These are phyloP conservation scores for Artemisia annua DNA, from an alignment of 129 eudicot species.

Conservation along the genomic window DNA sequence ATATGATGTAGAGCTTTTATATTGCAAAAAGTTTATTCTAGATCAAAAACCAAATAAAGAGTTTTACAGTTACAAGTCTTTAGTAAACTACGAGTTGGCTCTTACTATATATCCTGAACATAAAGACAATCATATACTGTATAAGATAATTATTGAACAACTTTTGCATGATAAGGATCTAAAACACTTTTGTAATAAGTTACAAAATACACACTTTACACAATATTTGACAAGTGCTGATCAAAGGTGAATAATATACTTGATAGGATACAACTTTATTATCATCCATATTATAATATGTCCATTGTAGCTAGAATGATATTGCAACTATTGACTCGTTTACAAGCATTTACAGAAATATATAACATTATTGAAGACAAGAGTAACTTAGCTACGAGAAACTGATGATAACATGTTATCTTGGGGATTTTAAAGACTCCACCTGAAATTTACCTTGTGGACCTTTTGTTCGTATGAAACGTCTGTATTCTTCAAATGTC, in stretches of 20 bases:
- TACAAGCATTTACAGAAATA: background rate
- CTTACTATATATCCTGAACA: no score
- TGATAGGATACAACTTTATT: slow-evolving; percentile 6
- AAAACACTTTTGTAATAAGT: background rate
- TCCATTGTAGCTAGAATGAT: background rate
- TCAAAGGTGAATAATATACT: background rate
- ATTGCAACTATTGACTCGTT: background rate
- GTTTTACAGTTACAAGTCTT: no score
- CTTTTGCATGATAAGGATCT: background rate
- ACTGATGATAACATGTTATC: slow-evolving; percentile 17
- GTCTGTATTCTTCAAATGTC: slow-evolving; percentile 83
- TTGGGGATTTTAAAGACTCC: slow-evolving; percentile 53
- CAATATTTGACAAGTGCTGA: background rate
- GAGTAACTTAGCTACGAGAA: background rate
- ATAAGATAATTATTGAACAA: no score
- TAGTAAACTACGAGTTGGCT: no score
- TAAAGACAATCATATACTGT: no score
- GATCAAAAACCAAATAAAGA: no score
- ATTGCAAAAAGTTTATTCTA: no score
- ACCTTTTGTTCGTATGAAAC: slow-evolving; percentile 68
- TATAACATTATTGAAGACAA: background rate
- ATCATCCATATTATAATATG: background rate
- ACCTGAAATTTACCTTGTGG: slow-evolving; percentile 84
- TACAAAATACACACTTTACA: background rate
- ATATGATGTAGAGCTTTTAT: no score